Base-by-base conservation (phyloP, 1,284 basidiomycete species). In the Irpex sp. region DNA sequence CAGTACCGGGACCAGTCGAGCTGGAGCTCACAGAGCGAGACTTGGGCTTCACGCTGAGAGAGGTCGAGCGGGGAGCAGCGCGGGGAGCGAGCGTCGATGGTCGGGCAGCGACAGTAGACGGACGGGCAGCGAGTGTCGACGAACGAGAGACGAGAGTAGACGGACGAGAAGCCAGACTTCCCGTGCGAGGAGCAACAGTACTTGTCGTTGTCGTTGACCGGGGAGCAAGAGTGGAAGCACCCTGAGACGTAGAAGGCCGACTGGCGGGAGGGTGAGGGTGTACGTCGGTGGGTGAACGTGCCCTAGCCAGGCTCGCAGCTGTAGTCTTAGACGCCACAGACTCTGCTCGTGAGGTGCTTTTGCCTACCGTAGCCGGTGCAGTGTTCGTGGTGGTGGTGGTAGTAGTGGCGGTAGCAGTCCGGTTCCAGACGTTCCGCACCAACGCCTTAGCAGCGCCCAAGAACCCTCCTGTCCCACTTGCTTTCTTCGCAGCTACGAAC, bases 391-490 rank as follows among this genome's bases (percentile, higher is more conserved):
- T 69, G 55, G 60, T 65, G 1, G 70, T 67, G 5, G 66, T 4
- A 67, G 70, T 14, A 58, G 51, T 36, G 60, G 61, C 39, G 0
- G 70, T 70, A 4, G 64, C 65, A 23, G 74, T 73, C 64, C 73
- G 70, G 58, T 73, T 73, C 75, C 74, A 77, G 14, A 77, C 75
- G 54, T 69, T 76, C 37, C 69, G 67, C 16, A 77, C 76, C n/a
- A 77, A 65, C 6, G 74, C 71, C 67, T 77, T 78, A 10, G 77
- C 77, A n/a, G 76, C 73, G 4, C 72, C 67, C 2, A 78, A 60
- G 66, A 77, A 74, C 1, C 75, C 75, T 56, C 74, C 69, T 9
- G 75, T 71, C 5, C 68, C 53, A 49, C 71, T 70, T 7, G 67
- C 71, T 21, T 67, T 5, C 12, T 14, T 5, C 14, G 1, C 28